Conservation (phyloP, 441 rosid species). For the Gossypium davidsonii region DNA sequence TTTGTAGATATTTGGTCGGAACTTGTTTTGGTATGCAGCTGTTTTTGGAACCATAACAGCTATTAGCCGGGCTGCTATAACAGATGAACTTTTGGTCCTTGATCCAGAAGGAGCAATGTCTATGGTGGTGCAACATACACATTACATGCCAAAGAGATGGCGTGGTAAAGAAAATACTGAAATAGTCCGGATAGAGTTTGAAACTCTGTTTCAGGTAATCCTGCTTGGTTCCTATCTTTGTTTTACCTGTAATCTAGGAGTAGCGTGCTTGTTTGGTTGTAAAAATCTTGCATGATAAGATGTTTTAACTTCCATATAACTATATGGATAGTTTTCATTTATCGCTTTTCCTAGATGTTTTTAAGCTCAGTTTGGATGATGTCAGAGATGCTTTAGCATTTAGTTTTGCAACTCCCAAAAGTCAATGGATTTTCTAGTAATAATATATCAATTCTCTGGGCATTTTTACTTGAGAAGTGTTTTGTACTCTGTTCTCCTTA, state of each 20-base stretch:
- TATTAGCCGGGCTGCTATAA: conserved; percentile 80
- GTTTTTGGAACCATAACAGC: conserved; percentile 98
- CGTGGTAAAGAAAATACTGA: conserved; percentile 82
- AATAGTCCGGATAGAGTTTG: conserved; percentile 73
- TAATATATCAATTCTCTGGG: background rate
- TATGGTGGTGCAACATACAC: conserved; percentile 84
- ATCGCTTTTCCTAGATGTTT: background rate
- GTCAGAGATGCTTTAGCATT: background rate
- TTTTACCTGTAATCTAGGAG: background rate
- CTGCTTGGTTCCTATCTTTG: background rate
- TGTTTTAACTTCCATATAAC: background rate
- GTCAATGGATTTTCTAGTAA: background rate
- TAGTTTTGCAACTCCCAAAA: background rate
- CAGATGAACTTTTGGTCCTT: conserved; percentile 78
- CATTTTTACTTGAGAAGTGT: background rate
- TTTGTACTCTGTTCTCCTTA: background rate
- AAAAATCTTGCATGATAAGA: background rate
- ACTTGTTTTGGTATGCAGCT: conserved; percentile 96
- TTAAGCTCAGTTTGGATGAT: background rate
- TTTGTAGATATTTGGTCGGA: conserved; percentile 92
- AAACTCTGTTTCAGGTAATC: conserved; percentile 85
- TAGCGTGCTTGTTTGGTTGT: conserved; percentile 1
- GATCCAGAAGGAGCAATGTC: conserved; percentile 90
- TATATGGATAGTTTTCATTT: background rate
- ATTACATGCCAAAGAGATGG: conserved; percentile 97